A percentile compares a stretch with the other conserved stretches of the same genome.
Evolutionary conservation across 2,329 filamentous ascomycete species (phyloP).

Genomic region (Aspergillus caelatus): DNA sequence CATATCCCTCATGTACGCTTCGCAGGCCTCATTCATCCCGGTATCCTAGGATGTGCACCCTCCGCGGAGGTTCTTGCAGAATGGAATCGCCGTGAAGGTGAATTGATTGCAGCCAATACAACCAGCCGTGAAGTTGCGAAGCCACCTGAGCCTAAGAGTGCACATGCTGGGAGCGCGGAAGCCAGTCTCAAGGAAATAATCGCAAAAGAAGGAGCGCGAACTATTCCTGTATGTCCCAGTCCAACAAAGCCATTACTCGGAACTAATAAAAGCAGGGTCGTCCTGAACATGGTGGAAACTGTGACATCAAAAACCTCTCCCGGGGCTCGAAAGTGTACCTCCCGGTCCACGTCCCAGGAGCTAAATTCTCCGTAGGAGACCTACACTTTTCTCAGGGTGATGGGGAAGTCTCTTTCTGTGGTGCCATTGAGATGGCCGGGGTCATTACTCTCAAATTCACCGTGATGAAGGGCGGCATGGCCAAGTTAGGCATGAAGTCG

Average conservation of each 20-base stretch:
- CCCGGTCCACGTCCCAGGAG: conserved; percentile 81
- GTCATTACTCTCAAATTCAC: conserved; percentile 88
- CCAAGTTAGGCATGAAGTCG: conserved; percentile 73
- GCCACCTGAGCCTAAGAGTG: conserved; percentile 71
- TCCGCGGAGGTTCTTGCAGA: conserved; percentile 73
- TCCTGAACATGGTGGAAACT: conserved; percentile 87
- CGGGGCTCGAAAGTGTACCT: conserved; percentile 82
- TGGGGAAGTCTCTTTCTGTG: conserved; percentile 86
- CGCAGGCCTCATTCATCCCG: conserved; percentile 85
- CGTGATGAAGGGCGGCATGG: conserved; percentile 80
- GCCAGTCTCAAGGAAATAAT: conserved; percentile 66
- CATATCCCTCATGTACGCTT: conserved; percentile 89
- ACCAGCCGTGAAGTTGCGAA: conserved; percentile 73
- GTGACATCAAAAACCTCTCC: conserved; percentile 85
- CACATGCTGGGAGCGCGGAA: conserved; percentile 70
- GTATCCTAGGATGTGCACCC: conserved; percentile 87
- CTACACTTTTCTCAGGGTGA: conserved; percentile 87
- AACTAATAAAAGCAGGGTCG: conserved; percentile 52
- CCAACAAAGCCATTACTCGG: neutral
- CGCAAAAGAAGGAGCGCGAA: conserved; percentile 77
- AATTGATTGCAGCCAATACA: conserved; percentile 71
- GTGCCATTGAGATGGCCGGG: conserved; percentile 92
- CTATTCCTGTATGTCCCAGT: conserved; percentile 63
- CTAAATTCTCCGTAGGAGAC: conserved; percentile 89
- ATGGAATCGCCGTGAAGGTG: conserved; percentile 83